Evolutionary conservation across 2,329 filamentous ascomycete species (phyloP).

Genomic region (Aspergillus fructus): DNA sequence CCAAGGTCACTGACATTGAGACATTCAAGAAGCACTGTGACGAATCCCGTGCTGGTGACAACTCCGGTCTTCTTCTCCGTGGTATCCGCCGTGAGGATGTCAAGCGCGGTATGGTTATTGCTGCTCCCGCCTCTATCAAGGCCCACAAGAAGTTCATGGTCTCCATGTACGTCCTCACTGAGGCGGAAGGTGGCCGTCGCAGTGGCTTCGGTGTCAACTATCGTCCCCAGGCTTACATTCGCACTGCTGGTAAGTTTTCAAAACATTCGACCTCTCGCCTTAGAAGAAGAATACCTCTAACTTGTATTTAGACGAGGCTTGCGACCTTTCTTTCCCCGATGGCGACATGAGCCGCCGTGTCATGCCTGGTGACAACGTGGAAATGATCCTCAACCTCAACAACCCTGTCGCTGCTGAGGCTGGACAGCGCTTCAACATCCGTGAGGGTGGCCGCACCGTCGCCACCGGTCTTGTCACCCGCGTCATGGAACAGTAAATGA

Average conservation of each 20-base stretch:
- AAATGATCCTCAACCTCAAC: conserved; percentile 89
- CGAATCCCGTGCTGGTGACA: conserved; percentile 93
- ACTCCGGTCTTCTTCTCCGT: conserved; percentile 94
- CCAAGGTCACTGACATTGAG: conserved; percentile 99
- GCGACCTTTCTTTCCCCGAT: conserved; percentile 82
- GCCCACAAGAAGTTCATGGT: conserved; percentile 88
- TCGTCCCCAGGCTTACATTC: conserved; percentile 92
- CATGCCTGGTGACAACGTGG: conserved; percentile 98
- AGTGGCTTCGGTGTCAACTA: conserved; percentile 96
- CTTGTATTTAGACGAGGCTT: conserved; percentile 56
- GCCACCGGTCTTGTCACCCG: conserved; percentile 80
- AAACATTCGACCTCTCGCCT: conserved; percentile 18
- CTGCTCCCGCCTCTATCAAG: conserved; percentile 78
- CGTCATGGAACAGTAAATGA: conserved; percentile 53
- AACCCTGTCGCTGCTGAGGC: conserved; percentile 83
- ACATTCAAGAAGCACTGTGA: conserved; percentile 99
- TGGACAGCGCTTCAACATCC: conserved; percentile 96
- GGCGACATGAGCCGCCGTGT: conserved; percentile 78
- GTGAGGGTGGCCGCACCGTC: conserved; percentile 90
- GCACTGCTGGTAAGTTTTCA: conserved; percentile 75
- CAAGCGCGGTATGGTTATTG: conserved; percentile 89
- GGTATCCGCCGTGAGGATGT: conserved; percentile 96
- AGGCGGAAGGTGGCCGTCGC: conserved; percentile 97
- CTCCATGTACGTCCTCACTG: conserved; percentile 94
- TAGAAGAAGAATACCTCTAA: conserved; percentile 4